phyloP scores from a whole-genome alignment of 495 filamentous ascomycete genomes.

The Viridothelium virens region DNA sequence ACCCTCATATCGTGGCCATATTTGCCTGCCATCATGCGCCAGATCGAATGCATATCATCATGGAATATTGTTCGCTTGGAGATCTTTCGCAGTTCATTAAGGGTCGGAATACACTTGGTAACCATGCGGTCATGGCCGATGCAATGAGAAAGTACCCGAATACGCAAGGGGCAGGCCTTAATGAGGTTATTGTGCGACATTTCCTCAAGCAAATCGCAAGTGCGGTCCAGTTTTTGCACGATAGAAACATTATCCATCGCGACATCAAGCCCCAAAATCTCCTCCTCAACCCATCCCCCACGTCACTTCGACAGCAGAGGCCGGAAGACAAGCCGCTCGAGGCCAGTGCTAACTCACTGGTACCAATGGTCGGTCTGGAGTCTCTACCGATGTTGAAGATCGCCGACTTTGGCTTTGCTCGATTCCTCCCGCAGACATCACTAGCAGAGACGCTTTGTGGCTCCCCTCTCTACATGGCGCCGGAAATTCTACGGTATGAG shows the following conservation, averaged over 20 bases:
- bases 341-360: conserved; percentile 66
- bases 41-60: conserved; percentile 88
- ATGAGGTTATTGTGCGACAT: conserved; percentile 90
- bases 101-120: conserved; percentile 68
- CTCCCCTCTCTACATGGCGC: conserved; percentile 98
- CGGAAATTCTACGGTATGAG: conserved; percentile 93
- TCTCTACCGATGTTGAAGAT: conserved; percentile 93
- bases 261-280: conserved; percentile 98
- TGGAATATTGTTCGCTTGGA: conserved; percentile 96
- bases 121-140: conserved; percentile 68
- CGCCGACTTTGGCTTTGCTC: conserved; percentile 94
- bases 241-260: conserved; percentile 82
- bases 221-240: conserved; percentile 78
- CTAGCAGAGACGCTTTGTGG: conserved; percentile 94
- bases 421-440: conserved; percentile 78
- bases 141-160: conserved; percentile 91
- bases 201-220: conserved; percentile 94
- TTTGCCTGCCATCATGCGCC: conserved; percentile 83
- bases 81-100: conserved; percentile 93
- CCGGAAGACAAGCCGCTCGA: conserved; percentile 48
- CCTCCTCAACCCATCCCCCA: conserved; percentile 74
- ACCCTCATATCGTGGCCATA: conserved; percentile 93
- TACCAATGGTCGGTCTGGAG: conserved; percentile 73
- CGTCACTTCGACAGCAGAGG: conserved; percentile 47
- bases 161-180: conserved; percentile 65